A percentile compares a stretch with the other conserved stretches of the same genome.
Evolutionary conservation across 2,329 filamentous ascomycete species (phyloP).

Genomic region (Metarhizium humberi): DNA sequence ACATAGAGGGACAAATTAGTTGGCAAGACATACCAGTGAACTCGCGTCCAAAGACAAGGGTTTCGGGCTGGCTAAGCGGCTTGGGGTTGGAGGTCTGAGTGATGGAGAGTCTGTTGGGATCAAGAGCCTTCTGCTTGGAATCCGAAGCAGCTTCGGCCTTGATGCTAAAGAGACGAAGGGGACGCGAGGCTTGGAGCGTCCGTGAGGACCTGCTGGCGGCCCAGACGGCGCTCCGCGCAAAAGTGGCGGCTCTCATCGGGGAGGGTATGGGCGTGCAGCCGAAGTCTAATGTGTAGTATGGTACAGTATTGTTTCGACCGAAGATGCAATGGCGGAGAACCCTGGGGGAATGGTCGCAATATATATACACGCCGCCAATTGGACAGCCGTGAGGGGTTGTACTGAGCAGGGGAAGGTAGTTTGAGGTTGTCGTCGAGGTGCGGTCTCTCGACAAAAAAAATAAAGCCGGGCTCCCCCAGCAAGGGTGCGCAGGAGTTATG

Average conservation of each 20-base stretch:
- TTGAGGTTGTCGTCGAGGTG: not conserved
- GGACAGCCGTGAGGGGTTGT: not conserved
- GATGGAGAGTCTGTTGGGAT: constrained; percentile 67
- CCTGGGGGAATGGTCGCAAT: not conserved
- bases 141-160: constrained; percentile 38
- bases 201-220: constrained; percentile 26
- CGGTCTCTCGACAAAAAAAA: not conserved
- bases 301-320: not conserved
- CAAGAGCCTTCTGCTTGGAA: constrained; percentile 56
- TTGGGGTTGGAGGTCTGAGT: constrained; percentile 70
- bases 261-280: not conserved
- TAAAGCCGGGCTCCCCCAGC: not conserved
- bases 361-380: not conserved
- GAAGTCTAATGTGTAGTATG: not conserved
- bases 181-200: constrained; percentile 19
- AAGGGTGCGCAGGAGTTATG: not conserved
- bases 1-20: not conserved
- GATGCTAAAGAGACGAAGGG: constrained; percentile 39
- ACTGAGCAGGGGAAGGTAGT: not conserved
- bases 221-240: constrained; percentile 23
- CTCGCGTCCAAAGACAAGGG: constrained; percentile 80
- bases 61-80: constrained; percentile 60
- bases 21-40: constrained; percentile 62
- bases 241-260: constrained; percentile 21
- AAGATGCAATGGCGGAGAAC: not conserved